A percentile compares a stretch with the other conserved stretches of the same genome.
Conservation (phyloP, 306 rosid genomes). For the Castanea crenata region DNA sequence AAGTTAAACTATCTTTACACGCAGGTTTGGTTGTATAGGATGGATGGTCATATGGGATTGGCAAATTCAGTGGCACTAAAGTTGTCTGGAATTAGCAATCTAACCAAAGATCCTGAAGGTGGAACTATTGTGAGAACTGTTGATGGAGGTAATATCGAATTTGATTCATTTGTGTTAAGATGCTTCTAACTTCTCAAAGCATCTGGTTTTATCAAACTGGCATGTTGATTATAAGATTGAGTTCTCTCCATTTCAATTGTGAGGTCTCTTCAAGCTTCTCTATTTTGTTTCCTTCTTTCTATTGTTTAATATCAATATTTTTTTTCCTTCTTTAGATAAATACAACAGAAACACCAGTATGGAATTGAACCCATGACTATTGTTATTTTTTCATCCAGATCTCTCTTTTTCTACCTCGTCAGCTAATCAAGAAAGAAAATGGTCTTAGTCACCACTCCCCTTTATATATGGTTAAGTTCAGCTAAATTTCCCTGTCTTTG, state of each 20-base stretch:
- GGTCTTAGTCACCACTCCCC: no score
- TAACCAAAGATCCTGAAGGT: constrained; percentile 62
- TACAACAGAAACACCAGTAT: no score
- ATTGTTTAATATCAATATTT: not conserved
- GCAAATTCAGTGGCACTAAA: constrained; percentile 68
- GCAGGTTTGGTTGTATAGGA: constrained; percentile 80
- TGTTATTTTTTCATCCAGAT: no score
- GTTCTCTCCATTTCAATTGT: not conserved
- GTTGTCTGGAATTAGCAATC: constrained; percentile 60
- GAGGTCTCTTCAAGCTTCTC: not conserved
- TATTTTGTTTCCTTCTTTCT: not conserved
- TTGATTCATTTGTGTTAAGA: not conserved
- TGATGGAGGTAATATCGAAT: constrained; percentile 49
- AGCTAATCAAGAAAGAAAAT: no score
- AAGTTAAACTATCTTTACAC: constrained; percentile 10
- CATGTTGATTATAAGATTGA: not conserved
- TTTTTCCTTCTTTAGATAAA: no score
- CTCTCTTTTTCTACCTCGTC: no score
- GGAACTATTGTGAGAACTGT: constrained; percentile 63
- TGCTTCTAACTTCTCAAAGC: not conserved
- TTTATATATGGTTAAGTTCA: no score
- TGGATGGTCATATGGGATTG: constrained; percentile 85
- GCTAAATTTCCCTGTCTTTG: no score
- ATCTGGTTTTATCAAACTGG: not conserved
- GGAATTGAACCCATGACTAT: no score